These are phyloP conservation scores for Avena sativa DNA, from an alignment of 176 grass and related monocot species.

Conservation along the genomic window DNA sequence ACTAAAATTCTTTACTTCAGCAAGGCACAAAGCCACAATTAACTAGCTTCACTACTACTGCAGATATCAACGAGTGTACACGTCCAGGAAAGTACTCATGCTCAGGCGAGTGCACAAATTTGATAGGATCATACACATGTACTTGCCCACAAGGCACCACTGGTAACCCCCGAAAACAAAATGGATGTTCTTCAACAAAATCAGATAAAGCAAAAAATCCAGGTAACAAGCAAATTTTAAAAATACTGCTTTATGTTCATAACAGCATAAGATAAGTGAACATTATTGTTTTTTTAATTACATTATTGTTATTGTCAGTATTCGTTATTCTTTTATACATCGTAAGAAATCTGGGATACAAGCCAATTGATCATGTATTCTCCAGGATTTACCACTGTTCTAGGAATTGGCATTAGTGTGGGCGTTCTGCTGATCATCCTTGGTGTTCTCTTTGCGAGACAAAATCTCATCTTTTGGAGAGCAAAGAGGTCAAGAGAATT, in stretches of 20 bases:
- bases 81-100: no score
- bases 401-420: neutral
- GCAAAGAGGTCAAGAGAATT: conserved; percentile 49
- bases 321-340: neutral
- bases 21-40: no score
- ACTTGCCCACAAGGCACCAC: neutral
- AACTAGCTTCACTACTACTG: no score
- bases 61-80: no score
- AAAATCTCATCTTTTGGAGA: conserved; percentile 20
- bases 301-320: no score
- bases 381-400: neutral
- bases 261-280: neutral
- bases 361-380: neutral
- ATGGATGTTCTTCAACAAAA: conserved; percentile 18
- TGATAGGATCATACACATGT: no score
- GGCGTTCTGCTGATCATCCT: conserved; percentile 16
- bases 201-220: neutral
- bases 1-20: neutral
- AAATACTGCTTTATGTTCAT: conserved; percentile 4
- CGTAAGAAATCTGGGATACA: neutral
- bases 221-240: neutral
- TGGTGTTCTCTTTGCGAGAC: conserved; percentile 24
- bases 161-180: neutral
- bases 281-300: no score
- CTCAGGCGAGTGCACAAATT: no score